Percentiles rank a stretch among this genome's conserved stretches.
phyloP scores from a whole-genome alignment of 805 yeast genomes.

The Candida morakotiae region DNA sequence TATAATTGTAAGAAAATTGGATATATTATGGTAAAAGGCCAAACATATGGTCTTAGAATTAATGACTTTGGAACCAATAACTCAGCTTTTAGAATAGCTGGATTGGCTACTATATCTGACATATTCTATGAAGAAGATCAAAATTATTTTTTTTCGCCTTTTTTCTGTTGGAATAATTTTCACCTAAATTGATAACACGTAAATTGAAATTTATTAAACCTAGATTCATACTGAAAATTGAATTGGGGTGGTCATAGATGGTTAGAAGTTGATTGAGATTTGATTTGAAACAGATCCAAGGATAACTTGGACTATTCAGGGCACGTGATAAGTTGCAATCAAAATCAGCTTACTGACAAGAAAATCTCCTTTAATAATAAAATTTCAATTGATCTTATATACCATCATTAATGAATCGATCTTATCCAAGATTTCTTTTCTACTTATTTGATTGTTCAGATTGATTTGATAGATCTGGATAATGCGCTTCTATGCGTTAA shows the following conservation, averaged over 20 bases:
- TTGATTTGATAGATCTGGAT: background rate
- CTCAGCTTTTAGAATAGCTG: slow-evolving; percentile 67
- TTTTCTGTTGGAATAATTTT: slow-evolving; percentile 1
- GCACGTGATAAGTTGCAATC: too few relatives aligned
- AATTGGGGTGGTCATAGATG: too few relatives aligned
- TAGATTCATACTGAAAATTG: too few relatives aligned
- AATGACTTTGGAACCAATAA: slow-evolving; percentile 67
- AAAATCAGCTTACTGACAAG: too few relatives aligned
- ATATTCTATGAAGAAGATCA: slow-evolving; percentile 12
- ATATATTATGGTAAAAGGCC: slow-evolving; percentile 77
- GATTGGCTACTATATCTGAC: slow-evolving; percentile 58
- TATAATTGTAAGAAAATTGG: slow-evolving; percentile 70
- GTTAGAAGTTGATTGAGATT: too few relatives aligned
- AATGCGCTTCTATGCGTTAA: background rate
- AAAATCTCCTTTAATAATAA: too few relatives aligned
- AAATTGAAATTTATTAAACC: background rate
- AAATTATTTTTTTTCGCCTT: background rate
- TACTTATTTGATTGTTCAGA: too few relatives aligned
- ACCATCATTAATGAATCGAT: too few relatives aligned
- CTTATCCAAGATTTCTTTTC: too few relatives aligned
- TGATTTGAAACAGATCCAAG: too few relatives aligned
- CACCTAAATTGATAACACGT: slow-evolving; percentile 1
- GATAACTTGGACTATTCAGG: too few relatives aligned
- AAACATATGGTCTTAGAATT: slow-evolving; percentile 66
- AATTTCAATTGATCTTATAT: too few relatives aligned